Percentiles rank a stretch among this genome's conserved stretches.
phyloP scores from a whole-genome alignment of 306 rosid species.

The Prinsepia uniflora region DNA sequence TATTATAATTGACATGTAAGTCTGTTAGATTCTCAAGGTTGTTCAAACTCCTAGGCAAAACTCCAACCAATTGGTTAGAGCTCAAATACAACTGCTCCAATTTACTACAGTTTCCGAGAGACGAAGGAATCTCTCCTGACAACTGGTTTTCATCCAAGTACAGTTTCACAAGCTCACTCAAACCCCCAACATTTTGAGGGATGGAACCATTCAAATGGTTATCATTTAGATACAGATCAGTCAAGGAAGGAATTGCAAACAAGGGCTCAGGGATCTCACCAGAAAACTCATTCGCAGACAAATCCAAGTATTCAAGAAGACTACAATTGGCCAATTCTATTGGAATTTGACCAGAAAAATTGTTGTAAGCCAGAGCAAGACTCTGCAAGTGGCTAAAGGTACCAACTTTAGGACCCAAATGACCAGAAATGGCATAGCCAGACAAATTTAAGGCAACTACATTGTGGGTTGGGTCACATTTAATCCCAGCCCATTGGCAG shows the following conservation, averaged over 20 bases:
- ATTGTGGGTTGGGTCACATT: conserved; percentile 42
- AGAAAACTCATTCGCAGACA: conserved; percentile 33
- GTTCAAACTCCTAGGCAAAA: conserved; percentile 49
- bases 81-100: too few species aligned
- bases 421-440: conserved; percentile 42
- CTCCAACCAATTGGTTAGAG: conserved; percentile 42
- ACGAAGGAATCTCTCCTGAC: too few species aligned
- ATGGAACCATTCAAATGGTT: conserved; percentile 55
- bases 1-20: conserved; percentile 32
- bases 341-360: conserved; percentile 46
- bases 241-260: conserved; percentile 38
- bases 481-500: conserved; percentile 71
- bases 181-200: conserved; percentile 49
- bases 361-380: conserved; percentile 33
- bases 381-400: conserved; percentile 37
- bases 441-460: conserved; percentile 55
- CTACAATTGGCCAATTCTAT: conserved; percentile 40
- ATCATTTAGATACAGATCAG: conserved; percentile 25
- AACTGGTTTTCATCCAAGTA: conserved; percentile 23
- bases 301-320: conserved; percentile 38
- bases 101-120: too few species aligned
- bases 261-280: conserved; percentile 51
- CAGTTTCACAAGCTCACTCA: conserved; percentile 32
- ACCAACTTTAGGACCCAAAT: conserved; percentile 51
- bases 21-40: conserved; percentile 35